These are phyloP conservation scores for Saccharomycopsis sp. DNA, from an alignment of 805 yeast genomes.

Conservation along the genomic window DNA sequence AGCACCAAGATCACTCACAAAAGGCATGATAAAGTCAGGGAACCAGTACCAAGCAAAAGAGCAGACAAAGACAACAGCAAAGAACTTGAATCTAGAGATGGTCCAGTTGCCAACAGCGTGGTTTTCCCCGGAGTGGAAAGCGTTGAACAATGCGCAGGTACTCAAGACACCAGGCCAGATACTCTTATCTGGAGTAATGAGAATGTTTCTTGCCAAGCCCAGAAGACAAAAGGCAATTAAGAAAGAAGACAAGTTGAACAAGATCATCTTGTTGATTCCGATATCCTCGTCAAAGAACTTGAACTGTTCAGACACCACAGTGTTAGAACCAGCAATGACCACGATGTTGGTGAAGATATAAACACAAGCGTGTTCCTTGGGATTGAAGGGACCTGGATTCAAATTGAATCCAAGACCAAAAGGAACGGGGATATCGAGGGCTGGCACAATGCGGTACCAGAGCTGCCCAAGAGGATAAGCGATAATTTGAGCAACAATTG, in stretches of 20 bases:
- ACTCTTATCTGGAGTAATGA: conserved; percentile 57
- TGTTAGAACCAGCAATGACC: conserved; percentile 54
- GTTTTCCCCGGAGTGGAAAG: conserved; percentile 41
- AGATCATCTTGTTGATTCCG: conserved; percentile 48
- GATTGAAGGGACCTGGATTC: conserved; percentile 54
- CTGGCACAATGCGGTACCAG: conserved; percentile 25
- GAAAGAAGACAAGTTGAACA: conserved; percentile 49
- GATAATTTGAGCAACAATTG: conserved; percentile 44
- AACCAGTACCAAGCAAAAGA: conserved; percentile 49
- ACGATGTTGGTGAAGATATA: conserved; percentile 46
- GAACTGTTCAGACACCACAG: conserved; percentile 45
- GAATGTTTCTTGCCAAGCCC: conserved; percentile 49
- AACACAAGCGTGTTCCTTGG: conserved; percentile 66
- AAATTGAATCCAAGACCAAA: conserved; percentile 30
- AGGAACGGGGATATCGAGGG: conserved; percentile 23
- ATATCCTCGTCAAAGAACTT: conserved; percentile 38
- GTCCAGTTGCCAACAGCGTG: conserved; percentile 51
- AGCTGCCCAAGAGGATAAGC: conserved; percentile 43
- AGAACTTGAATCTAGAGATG: conserved; percentile 44
- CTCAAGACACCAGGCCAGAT: conserved; percentile 68
- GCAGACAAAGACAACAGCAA: conserved; percentile 33
- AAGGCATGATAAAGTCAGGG: conserved; percentile 54
- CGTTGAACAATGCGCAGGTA: conserved; percentile 47
- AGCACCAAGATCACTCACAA: conserved; percentile 46
- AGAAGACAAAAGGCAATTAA: conserved; percentile 61